Percentiles rank a stretch among this genome's conserved stretches.
These are phyloP conservation scores for Talaromyces proteolyticus DNA, from an alignment of 495 filamentous ascomycete genomes.

Conservation along the genomic window DNA sequence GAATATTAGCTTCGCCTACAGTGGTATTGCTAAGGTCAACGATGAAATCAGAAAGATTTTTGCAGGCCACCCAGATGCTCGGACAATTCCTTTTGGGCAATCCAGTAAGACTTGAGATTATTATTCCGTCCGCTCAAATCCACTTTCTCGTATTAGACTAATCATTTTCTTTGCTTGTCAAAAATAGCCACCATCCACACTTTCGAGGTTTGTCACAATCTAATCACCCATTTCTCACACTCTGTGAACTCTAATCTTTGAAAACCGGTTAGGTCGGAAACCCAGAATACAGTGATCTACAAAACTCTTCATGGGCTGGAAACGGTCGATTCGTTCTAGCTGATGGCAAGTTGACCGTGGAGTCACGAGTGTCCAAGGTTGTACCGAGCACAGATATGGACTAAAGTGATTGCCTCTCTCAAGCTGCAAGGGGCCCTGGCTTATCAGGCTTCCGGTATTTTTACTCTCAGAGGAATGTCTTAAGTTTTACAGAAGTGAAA, in stretches of 20 bases:
- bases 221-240: not conserved
- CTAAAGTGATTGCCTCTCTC: too few species aligned
- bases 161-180: not conserved
- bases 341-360: slow-evolving; percentile 5
- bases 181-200: not conserved
- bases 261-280: slow-evolving; percentile 1
- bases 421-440: too few species aligned
- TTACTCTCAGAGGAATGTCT: too few species aligned
- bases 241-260: not conserved
- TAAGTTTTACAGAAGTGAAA: too few species aligned
- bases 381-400: slow-evolving; percentile 2
- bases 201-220: not conserved
- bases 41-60: slow-evolving; percentile 7
- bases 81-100: slow-evolving; percentile 7
- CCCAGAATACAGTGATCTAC: slow-evolving; percentile 2
- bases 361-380: slow-evolving; percentile 4
- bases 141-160: too few species aligned
- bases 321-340: slow-evolving; percentile 9
- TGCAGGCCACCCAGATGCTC: slow-evolving; percentile 1
- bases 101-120: not conserved
- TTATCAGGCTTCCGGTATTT: too few species aligned
- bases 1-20: slow-evolving; percentile 7
- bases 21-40: slow-evolving; percentile 4
- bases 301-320: slow-evolving; percentile 8
- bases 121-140: too few species aligned